Base-by-base conservation (phyloP, 169 alveolate genomes). In the Perkinsus marinus region DNA sequence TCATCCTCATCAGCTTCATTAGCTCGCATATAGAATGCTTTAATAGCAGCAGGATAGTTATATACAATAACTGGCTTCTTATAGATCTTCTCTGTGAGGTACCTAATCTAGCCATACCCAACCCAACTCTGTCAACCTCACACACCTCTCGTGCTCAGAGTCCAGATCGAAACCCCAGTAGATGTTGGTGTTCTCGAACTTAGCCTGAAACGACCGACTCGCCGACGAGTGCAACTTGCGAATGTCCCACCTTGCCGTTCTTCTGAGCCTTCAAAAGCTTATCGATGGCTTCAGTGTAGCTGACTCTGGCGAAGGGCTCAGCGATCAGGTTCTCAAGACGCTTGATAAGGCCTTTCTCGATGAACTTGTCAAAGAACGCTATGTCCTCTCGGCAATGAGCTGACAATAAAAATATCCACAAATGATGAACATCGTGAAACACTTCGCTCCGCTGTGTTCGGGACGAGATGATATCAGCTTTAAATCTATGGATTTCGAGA, bases 91-190 rank as follows among this genome's bases (percentile, higher is more conserved):
- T 99, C 99, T 36, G 99, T 96, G 43, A 99, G 92, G 93, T 92
- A 91, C 57, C 79, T 57, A 10, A 41, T 6, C n/a, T n/a, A n/a
- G n/a, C n/a, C n/a, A n/a, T n/a, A n/a, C n/a, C n/a, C n/a, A n/a
- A n/a, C n/a, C n/a, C n/a, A n/a, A n/a, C n/a, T n/a, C n/a, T n/a
- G n/a, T n/a, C n/a, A n/a, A n/a, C n/a, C n/a, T n/a, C 19, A 41
- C 79, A 30, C 96, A 98, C 92, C 99, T 95, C 95, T 99, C 99
- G 93, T 98, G 99, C 95, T 98, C 99, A 68, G 99, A 96, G 41
- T 97, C 98, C 90, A 99, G 95, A 93, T 98, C 99, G 95, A 97
- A 96, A 43, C 99, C 99, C 99, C 99, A 99, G 43, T 79, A 36
- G 90, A 38, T 39, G 43, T 92, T 22, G 39, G 92, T 93, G 43